These are phyloP conservation scores for Microbotryum lychnidis-dioicae DNA, from an alignment of 1,284 basidiomycete genomes.

Conservation along the genomic window DNA sequence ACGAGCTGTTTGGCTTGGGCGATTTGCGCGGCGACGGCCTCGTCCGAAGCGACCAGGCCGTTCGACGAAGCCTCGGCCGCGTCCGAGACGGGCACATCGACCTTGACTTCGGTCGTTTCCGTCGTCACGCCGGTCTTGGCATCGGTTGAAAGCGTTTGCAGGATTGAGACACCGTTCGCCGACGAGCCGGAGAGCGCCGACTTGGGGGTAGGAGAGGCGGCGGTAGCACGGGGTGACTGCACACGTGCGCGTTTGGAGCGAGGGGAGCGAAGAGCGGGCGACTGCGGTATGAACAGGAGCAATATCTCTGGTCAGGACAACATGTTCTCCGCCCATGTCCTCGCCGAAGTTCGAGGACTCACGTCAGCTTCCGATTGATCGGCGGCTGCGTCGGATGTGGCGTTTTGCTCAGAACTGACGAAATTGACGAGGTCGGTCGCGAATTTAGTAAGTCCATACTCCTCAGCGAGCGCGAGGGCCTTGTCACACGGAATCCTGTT, in stretches of 20 bases:
- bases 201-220: slow-evolving; percentile 10
- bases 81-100: slow-evolving; percentile 27
- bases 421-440: slow-evolving; percentile 31
- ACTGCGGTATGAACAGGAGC: slow-evolving; percentile 3
- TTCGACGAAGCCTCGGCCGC: slow-evolving; percentile 13
- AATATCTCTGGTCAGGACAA: not conserved
- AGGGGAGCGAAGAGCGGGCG: slow-evolving; percentile 21
- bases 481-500: slow-evolving; percentile 30
- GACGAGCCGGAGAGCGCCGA: slow-evolving; percentile 22
- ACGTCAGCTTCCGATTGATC: slow-evolving; percentile 17
- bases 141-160: slow-evolving; percentile 32
- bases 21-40: slow-evolving; percentile 26
- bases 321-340: not conserved
- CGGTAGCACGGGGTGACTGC: slow-evolving; percentile 9
- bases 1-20: slow-evolving; percentile 30
- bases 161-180: slow-evolving; percentile 30
- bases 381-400: not conserved
- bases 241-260: slow-evolving; percentile 27
- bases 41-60: slow-evolving; percentile 19
- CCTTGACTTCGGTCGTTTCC: slow-evolving; percentile 30
- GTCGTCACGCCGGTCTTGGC: slow-evolving; percentile 22
- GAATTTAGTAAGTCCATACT: slow-evolving; percentile 31
- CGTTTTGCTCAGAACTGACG: slow-evolving; percentile 11
- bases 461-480: slow-evolving; percentile 26
- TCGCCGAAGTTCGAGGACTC: not conserved